phyloP scores from a whole-genome alignment of 108 stramenopile genomes.

The Schizochytrium sp. region DNA sequence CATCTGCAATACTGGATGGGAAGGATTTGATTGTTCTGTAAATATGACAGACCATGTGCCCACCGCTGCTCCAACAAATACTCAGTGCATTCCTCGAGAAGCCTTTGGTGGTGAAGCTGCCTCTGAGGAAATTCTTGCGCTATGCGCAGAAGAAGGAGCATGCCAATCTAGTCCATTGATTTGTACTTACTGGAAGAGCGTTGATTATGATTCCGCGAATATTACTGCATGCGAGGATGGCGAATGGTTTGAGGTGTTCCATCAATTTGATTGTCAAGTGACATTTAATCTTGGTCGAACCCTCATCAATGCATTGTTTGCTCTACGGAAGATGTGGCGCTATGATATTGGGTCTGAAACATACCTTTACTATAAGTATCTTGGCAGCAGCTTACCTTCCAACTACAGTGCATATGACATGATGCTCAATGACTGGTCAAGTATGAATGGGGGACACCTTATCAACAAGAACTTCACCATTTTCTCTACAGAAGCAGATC shows the following conservation, averaged over 20 bases:
- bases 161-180: constrained; percentile 27
- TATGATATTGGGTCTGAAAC: constrained; percentile 51
- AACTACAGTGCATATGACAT: neutral
- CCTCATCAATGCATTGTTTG: neutral
- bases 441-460: constrained; percentile 23
- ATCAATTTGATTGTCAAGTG: constrained; percentile 52
- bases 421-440: constrained; percentile 56
- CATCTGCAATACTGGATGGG: constrained; percentile 4
- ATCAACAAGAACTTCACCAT: neutral
- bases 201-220: constrained; percentile 13
- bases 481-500: neutral
- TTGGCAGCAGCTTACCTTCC: neutral
- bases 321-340: constrained; percentile 3
- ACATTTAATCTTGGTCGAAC: constrained; percentile 17
- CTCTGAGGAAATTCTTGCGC: constrained; percentile 1
- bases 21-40: constrained; percentile 18
- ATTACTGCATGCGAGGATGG: constrained; percentile 48
- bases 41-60: neutral
- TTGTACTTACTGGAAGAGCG: constrained; percentile 15
- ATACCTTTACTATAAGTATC: constrained; percentile 60
- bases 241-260: constrained; percentile 34
- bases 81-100: constrained; percentile 41
- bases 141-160: constrained; percentile 31
- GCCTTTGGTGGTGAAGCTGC: constrained; percentile 16
- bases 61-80: neutral